These are phyloP conservation scores for Amaranthus hypochondriacus DNA, from an alignment of 148 eudicot species.

Conservation along the genomic window DNA sequence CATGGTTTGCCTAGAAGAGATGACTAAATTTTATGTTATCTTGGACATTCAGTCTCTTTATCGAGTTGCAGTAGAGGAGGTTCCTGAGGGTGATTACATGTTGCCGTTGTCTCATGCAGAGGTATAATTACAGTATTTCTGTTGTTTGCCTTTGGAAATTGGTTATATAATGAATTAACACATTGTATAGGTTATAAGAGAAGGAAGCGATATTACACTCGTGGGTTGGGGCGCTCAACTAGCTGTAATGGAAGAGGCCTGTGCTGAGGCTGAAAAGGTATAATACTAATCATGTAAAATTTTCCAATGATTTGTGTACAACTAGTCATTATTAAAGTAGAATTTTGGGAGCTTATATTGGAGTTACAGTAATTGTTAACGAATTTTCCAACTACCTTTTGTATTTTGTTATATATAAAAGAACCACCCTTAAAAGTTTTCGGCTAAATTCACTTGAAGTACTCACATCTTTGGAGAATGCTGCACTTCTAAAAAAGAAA, in stretches of 20 bases:
- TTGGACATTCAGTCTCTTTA: slow-evolving; percentile 68
- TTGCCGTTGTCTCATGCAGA: slow-evolving; percentile 89
- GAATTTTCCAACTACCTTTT: too few relatives aligned
- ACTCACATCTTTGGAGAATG: too few relatives aligned
- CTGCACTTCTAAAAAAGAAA: too few relatives aligned
- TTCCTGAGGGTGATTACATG: slow-evolving; percentile 89
- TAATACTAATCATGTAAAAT: not conserved
- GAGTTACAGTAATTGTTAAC: too few relatives aligned
- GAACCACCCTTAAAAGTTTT: too few relatives aligned
- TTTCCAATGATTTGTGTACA: not conserved
- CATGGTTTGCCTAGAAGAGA: not conserved
- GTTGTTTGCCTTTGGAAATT: not conserved
- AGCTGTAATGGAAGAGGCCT: slow-evolving; percentile 82
- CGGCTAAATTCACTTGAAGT: too few relatives aligned
- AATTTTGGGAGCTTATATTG: too few relatives aligned
- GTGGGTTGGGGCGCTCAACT: slow-evolving; percentile 99
- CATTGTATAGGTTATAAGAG: slow-evolving; percentile 59
- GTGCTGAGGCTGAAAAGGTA: slow-evolving; percentile 92
- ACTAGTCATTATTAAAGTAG: not conserved
- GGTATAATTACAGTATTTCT: slow-evolving; percentile 35
- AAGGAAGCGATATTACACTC: slow-evolving; percentile 90
- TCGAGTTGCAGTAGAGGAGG: slow-evolving; percentile 93
- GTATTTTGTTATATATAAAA: too few relatives aligned
- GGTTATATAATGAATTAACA: not conserved
- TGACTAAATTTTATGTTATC: not conserved